Evolutionary conservation across 2,329 filamentous ascomycete species (phyloP).

Genomic region (Xylaria sp.): DNA sequence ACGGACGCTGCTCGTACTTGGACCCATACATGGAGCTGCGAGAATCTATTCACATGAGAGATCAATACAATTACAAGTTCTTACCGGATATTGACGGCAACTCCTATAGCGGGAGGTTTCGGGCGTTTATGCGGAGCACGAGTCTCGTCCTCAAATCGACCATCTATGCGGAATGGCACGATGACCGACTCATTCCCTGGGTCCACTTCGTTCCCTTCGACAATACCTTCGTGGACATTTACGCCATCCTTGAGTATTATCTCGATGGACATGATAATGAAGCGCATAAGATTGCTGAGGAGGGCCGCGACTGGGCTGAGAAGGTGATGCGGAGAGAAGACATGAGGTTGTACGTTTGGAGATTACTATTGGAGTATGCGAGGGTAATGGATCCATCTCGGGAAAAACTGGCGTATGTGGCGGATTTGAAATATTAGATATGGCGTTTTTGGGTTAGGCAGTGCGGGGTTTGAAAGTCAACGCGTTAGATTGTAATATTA

Average conservation of each 20-base stretch:
- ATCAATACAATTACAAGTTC: constrained; percentile 69
- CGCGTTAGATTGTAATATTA: neutral
- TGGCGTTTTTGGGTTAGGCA: neutral
- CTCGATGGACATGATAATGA: constrained; percentile 59
- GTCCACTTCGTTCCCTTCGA: constrained; percentile 78
- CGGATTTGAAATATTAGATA: constrained; percentile 49
- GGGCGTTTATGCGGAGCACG: constrained; percentile 70
- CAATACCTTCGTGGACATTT: constrained; percentile 73
- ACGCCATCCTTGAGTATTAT: constrained; percentile 73
- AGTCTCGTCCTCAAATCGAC: constrained; percentile 76
- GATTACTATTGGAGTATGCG: constrained; percentile 68
- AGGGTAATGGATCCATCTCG: constrained; percentile 54
- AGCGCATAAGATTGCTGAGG: constrained; percentile 68
- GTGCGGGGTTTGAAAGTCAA: neutral
- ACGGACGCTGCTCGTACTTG: constrained; percentile 53
- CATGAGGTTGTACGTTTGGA: constrained; percentile 73
- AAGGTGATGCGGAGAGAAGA: constrained; percentile 71
- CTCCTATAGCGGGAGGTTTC: constrained; percentile 70
- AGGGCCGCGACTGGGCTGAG: constrained; percentile 69
- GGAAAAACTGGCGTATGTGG: constrained; percentile 58
- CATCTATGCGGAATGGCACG: constrained; percentile 80
- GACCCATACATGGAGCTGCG: constrained; percentile 50
- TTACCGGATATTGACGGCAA: constrained; percentile 78
- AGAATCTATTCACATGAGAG: constrained; percentile 54
- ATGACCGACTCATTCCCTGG: constrained; percentile 75